Evolutionary conservation across 2,329 filamentous ascomycete genomes (phyloP).

Genomic region (Neonectria punicea): DNA sequence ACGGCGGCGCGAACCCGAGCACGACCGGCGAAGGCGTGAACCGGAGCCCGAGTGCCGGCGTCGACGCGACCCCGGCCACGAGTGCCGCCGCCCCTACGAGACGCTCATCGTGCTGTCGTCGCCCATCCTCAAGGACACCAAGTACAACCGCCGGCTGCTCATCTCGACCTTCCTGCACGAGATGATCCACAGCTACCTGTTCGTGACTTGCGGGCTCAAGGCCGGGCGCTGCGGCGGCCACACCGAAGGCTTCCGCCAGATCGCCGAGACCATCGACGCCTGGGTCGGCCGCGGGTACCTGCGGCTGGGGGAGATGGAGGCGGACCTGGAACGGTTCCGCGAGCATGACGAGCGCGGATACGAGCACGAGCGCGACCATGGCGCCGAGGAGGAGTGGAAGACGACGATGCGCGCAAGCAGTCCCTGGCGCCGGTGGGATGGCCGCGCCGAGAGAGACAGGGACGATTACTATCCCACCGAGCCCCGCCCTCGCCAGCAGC

Average conservation of each 20-base stretch:
- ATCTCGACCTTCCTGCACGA: slow-evolving; percentile 75
- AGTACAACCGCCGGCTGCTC: slow-evolving; percentile 68
- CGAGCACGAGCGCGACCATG: slow-evolving; percentile 37
- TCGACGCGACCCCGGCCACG: slow-evolving; percentile 54
- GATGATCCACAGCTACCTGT: slow-evolving; percentile 74
- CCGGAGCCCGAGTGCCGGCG: slow-evolving; percentile 59
- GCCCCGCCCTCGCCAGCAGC: slow-evolving; percentile 28
- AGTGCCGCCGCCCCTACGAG: slow-evolving; percentile 57
- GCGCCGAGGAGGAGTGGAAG: slow-evolving; percentile 30
- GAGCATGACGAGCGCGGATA: slow-evolving; percentile 31
- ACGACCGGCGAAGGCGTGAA: slow-evolving; percentile 59
- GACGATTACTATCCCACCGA: slow-evolving; percentile 29
- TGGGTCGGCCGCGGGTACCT: slow-evolving; percentile 69
- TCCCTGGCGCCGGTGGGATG: slow-evolving; percentile 35
- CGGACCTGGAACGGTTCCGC: slow-evolving; percentile 66
- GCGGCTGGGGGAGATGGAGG: slow-evolving; percentile 68
- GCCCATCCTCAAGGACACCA: slow-evolving; percentile 64
- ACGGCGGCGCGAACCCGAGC: slow-evolving; percentile 51
- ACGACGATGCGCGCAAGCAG: slow-evolving; percentile 20
- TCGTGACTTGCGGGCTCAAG: slow-evolving; percentile 69
- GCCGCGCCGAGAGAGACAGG: slow-evolving; percentile 20
- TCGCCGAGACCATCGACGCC: slow-evolving; percentile 68
- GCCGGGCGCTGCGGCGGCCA: slow-evolving; percentile 68
- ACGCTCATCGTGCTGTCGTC: slow-evolving; percentile 71
- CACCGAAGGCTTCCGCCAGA: slow-evolving; percentile 67